Evolutionary conservation across 2,329 filamentous ascomycete genomes (phyloP).

Genomic region (Fusarium acutatum): DNA sequence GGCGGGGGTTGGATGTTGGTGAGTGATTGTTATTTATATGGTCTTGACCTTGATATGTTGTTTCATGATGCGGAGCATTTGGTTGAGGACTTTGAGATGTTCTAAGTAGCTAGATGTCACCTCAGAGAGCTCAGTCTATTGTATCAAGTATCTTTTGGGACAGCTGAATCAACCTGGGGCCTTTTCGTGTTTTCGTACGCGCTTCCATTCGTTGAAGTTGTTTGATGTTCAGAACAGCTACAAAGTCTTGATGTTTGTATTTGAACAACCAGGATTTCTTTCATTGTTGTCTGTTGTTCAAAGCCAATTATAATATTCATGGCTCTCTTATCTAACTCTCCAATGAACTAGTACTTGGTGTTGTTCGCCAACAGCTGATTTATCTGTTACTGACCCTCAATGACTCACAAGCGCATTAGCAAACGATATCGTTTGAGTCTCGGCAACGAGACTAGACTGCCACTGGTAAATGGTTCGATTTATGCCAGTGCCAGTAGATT

Average conservation of each 20-base stretch:
- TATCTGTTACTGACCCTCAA: no score
- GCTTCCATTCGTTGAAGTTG: not conserved
- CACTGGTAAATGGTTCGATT: not conserved
- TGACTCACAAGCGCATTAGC: not conserved
- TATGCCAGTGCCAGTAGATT: not conserved
- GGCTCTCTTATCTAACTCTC: accelerated
- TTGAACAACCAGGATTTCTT: accelerated
- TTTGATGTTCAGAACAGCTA: not conserved
- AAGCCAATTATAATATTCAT: accelerated
- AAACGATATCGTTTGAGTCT: accelerated
- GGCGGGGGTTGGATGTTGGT: not conserved
- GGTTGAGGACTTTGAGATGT: slow-evolving; percentile 1
- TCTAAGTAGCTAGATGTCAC: not conserved
- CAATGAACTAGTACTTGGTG: accelerated
- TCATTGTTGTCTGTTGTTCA: accelerated
- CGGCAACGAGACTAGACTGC: no score
- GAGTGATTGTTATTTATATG: slow-evolving; percentile 14
- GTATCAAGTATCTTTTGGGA: accelerated
- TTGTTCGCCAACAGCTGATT: not conserved
- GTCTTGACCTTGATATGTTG: not conserved
- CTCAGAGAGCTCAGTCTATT: accelerated
- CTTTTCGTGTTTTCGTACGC: accelerated
- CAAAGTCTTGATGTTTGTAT: accelerated
- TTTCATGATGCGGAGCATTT: slow-evolving; percentile 4
- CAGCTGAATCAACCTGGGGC: accelerated